phyloP scores from a whole-genome alignment of 768 basidiomycete genomes.

The Inosperma sp. region DNA sequence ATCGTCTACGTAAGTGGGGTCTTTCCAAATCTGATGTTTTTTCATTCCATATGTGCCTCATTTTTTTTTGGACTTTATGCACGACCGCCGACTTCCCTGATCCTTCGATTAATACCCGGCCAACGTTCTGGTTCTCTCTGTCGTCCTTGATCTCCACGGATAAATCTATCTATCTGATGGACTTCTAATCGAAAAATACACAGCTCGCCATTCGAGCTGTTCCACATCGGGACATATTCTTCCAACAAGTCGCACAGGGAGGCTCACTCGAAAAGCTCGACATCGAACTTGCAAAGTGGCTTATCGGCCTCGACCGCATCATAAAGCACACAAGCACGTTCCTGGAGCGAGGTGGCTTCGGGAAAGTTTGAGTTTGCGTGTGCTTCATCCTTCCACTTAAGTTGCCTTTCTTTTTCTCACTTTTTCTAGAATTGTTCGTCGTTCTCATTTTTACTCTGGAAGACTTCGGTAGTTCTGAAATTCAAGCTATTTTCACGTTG shows the following conservation, averaged over 20 bases:
- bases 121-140: background rate
- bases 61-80: constrained; percentile 2
- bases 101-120: constrained; percentile 2
- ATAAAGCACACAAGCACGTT: constrained; percentile 48
- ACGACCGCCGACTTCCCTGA: constrained; percentile 3
- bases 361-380: constrained; percentile 18
- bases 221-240: constrained; percentile 60
- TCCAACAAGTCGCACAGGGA: constrained; percentile 55
- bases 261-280: constrained; percentile 52
- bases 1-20: constrained; percentile 49
- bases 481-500: too few relatives aligned
- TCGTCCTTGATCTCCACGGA: constrained; percentile 7
- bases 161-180: background rate
- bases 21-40: background rate
- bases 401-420: background rate
- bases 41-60: constrained; percentile 12
- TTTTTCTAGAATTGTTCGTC: background rate
- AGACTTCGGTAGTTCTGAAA: too few relatives aligned
- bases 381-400: background rate
- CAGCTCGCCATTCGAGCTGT: constrained; percentile 59
- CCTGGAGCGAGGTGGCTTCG: constrained; percentile 35
- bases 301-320: constrained; percentile 50
- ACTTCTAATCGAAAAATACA: background rate
- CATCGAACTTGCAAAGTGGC: constrained; percentile 54
- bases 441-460: background rate